phyloP scores from a whole-genome alignment of 1,139 yeast genomes.

The Blastobotrys elegans region DNA sequence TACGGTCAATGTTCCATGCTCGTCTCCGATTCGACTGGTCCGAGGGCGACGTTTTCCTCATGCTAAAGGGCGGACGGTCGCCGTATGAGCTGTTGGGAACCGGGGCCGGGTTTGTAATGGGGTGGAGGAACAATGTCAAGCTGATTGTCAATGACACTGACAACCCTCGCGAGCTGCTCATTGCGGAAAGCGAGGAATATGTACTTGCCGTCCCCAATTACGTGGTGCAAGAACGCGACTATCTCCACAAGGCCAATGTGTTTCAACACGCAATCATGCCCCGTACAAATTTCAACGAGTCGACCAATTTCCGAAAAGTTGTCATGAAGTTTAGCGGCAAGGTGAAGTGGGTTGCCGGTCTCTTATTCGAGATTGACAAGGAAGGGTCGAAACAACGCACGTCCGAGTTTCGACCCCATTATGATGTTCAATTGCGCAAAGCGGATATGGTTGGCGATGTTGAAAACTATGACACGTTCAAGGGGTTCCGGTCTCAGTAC shows the following conservation, averaged over 20 bases:
- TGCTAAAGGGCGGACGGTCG: slow-evolving; percentile 66
- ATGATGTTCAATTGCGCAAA: slow-evolving; percentile 55
- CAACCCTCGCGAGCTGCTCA: slow-evolving; percentile 57
- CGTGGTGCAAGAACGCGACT: slow-evolving; percentile 32
- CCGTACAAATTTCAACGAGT: slow-evolving; percentile 25
- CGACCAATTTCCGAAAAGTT: slow-evolving; percentile 38
- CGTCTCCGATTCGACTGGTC: slow-evolving; percentile 45
- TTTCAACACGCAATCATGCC: slow-evolving; percentile 22
- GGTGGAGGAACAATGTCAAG: slow-evolving; percentile 65
- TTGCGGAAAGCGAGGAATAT: slow-evolving; percentile 61
- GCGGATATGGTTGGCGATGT: slow-evolving; percentile 51
- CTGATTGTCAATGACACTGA: slow-evolving; percentile 59
- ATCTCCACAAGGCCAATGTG: slow-evolving; percentile 21
- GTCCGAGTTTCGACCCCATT: slow-evolving; percentile 61
- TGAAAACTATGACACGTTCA: slow-evolving; percentile 63
- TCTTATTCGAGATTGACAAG: slow-evolving; percentile 44
- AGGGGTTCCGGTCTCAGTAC: slow-evolving; percentile 72
- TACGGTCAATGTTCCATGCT: slow-evolving; percentile 58
- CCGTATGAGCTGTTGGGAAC: slow-evolving; percentile 71
- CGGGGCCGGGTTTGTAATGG: slow-evolving; percentile 74
- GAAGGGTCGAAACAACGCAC: slow-evolving; percentile 36
- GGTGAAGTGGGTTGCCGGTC: slow-evolving; percentile 48
- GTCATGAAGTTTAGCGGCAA: slow-evolving; percentile 50
- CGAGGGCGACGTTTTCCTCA: slow-evolving; percentile 43
- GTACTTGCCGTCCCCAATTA: slow-evolving; percentile 59